Conservation (phyloP, 1,284 basidiomycete genomes). For the Melanopsichium pennsylvanicum region DNA sequence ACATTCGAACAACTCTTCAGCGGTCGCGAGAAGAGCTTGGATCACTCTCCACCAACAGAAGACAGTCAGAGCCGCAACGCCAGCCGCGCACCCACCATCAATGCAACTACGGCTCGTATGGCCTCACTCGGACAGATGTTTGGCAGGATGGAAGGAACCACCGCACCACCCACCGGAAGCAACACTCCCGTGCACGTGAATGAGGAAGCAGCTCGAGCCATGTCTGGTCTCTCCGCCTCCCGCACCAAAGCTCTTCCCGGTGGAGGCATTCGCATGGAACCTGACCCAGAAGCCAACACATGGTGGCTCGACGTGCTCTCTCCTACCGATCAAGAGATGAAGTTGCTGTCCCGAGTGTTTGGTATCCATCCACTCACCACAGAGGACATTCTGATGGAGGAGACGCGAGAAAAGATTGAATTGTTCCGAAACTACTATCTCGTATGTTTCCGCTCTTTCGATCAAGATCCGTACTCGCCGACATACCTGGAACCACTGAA, state of each 20-base stretch:
- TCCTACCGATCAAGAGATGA: slow-evolving; percentile 98
- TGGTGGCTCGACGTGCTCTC: slow-evolving; percentile 98
- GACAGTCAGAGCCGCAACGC: slow-evolving; percentile 41
- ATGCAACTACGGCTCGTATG: slow-evolving; percentile 34
- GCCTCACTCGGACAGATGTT: slow-evolving; percentile 28
- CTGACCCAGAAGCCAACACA: slow-evolving; percentile 75
- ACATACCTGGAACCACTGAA: slow-evolving; percentile 97
- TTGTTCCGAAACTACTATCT: slow-evolving; percentile 98
- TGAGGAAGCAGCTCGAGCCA: slow-evolving; percentile 20
- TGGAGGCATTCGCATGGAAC: slow-evolving; percentile 58
- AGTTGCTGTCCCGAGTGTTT: slow-evolving; percentile 80
- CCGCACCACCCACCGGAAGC: slow-evolving; percentile 54
- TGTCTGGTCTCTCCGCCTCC: slow-evolving; percentile 27
- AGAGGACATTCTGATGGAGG: slow-evolving; percentile 99
- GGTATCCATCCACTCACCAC: slow-evolving; percentile 96
- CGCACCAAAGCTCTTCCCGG: slow-evolving; percentile 50
- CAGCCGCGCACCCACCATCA: slow-evolving; percentile 47
- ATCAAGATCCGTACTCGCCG: slow-evolving; percentile 97
- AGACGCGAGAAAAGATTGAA: slow-evolving; percentile 99
- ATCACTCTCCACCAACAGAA: slow-evolving; percentile 34
- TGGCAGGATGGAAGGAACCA: slow-evolving; percentile 53
- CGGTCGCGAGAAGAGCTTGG: slow-evolving; percentile 67
- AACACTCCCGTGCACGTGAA: slow-evolving; percentile 45
- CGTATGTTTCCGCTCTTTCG: slow-evolving; percentile 98
- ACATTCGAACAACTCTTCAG: slow-evolving; percentile 89